phyloP scores from a whole-genome alignment of 1,139 yeast species.

The Zygosaccharomyces sapae region DNA sequence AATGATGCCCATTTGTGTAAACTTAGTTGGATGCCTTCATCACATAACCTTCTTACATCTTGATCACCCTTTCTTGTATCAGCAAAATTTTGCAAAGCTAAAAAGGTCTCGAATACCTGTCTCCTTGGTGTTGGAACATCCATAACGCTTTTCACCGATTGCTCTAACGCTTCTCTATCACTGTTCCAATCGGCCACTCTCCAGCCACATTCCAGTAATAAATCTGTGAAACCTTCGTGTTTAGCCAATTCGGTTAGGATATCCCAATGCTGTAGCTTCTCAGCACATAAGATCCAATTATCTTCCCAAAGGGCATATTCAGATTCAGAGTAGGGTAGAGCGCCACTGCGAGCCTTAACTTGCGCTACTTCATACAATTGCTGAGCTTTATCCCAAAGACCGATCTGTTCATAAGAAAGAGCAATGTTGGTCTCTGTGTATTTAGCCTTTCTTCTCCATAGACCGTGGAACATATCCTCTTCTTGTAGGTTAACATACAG shows the following conservation, averaged over 20 bases:
- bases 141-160: conserved; percentile 92
- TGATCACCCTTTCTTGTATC: conserved; percentile 78
- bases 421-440: conserved; percentile 92
- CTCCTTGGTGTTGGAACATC: conserved; percentile 98
- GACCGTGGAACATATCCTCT: conserved; percentile 94
- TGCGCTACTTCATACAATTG: conserved; percentile 97
- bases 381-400: conserved; percentile 91
- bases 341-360: conserved; percentile 93
- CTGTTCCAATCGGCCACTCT: conserved; percentile 98
- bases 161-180: conserved; percentile 90
- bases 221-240: conserved; percentile 95
- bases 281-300: conserved; percentile 97
- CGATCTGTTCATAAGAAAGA: conserved; percentile 88
- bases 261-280: conserved; percentile 97
- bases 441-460: conserved; percentile 95
- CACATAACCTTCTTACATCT: conserved; percentile 81
- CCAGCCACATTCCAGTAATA: conserved; percentile 97
- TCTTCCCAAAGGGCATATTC: conserved; percentile 98
- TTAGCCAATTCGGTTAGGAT: conserved; percentile 92
- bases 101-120: conserved; percentile 90
- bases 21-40: conserved; percentile 93
- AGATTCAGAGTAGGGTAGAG: conserved; percentile 89
- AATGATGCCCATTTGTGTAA: conserved; percentile 90
- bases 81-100: conserved; percentile 89
- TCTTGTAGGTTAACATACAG: conserved; percentile 85